Percentiles rank a stretch among this genome's conserved stretches.
Conservation (phyloP, 1,284 basidiomycete genomes). For the Malassezia restricta region DNA sequence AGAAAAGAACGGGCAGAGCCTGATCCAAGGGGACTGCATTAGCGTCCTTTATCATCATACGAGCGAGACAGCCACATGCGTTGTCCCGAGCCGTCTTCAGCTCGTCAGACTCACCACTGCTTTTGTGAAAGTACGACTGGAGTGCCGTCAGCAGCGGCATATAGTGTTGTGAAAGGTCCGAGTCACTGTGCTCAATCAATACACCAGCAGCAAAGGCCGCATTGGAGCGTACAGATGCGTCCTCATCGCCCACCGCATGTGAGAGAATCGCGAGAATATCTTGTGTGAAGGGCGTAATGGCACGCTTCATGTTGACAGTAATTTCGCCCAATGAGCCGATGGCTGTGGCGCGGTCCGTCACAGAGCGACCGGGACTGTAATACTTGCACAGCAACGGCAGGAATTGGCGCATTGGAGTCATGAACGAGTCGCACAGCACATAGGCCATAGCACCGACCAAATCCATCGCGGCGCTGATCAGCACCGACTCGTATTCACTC, state of each 20-base stretch:
- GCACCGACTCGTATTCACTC: conserved; percentile 90
- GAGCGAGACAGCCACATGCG: conserved; percentile 78
- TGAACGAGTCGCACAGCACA: conserved; percentile 72
- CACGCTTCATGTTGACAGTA: conserved; percentile 76
- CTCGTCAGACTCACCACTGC: conserved; percentile 53
- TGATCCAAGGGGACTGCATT: conserved; percentile 70
- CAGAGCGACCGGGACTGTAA: conserved; percentile 71
- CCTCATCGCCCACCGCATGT: conserved; percentile 65
- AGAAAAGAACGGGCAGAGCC: conserved; percentile 72
- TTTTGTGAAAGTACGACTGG: conserved; percentile 65
- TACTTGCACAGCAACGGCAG: conserved; percentile 82
- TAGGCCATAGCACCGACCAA: conserved; percentile 81
- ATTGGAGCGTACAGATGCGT: conserved; percentile 86
- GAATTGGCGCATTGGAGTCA: conserved; percentile 70
- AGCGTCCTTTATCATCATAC: conserved; percentile 73
- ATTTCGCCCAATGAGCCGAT: conserved; percentile 92
- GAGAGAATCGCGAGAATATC: conserved; percentile 48
- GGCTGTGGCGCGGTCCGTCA: conserved; percentile 81
- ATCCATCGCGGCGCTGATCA: conserved; percentile 87
- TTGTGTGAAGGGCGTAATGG: conserved; percentile 69
- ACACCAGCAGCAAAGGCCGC: conserved; percentile 89
- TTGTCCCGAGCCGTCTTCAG: conserved; percentile 83
- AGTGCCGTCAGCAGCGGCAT: conserved; percentile 65
- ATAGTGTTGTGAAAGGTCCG: conserved; percentile 76
- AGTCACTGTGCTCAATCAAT: conserved; percentile 72